A percentile compares a stretch with the other conserved stretches of the same genome.
phyloP scores from a whole-genome alignment of 2,329 filamentous ascomycete genomes.

The Arthroderma uncinatum region DNA sequence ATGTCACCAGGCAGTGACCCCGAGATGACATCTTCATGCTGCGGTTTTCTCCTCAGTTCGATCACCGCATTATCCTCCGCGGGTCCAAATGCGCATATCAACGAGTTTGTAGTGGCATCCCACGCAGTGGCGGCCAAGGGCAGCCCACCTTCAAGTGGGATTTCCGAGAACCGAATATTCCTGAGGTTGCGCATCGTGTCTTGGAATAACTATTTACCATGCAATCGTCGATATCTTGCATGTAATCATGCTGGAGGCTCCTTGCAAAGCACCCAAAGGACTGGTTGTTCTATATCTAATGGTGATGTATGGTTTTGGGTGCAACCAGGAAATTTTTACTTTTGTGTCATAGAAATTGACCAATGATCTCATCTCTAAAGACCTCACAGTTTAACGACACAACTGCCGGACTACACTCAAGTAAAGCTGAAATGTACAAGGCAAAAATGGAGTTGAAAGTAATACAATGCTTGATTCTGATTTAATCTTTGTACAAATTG shows the following conservation, averaged over 20 bases:
- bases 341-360: constrained; percentile 1
- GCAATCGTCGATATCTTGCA: background rate
- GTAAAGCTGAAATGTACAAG: background rate
- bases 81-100: constrained; percentile 78
- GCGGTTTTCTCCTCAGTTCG: constrained; percentile 50
- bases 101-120: constrained; percentile 66
- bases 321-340: constrained; percentile 1
- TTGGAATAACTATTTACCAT: constrained; percentile 20
- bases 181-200: constrained; percentile 74
- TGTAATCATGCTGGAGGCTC: background rate
- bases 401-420: background rate
- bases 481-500: constrained; percentile 13
- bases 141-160: constrained; percentile 48
- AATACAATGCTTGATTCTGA: constrained; percentile 4
- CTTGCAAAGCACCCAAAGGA: background rate
- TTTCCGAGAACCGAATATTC: constrained; percentile 60
- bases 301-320: background rate
- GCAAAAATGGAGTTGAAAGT: background rate
- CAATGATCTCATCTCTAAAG: constrained; percentile 21
- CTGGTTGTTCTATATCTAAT: background rate
- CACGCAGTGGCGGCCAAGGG: constrained; percentile 68
- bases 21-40: constrained; percentile 29
- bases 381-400: background rate
- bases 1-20: constrained; percentile 34
- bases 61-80: constrained; percentile 58